Evolutionary conservation across 1,139 yeast genomes (phyloP).

Genomic region (Geotrichum europaeum): DNA sequence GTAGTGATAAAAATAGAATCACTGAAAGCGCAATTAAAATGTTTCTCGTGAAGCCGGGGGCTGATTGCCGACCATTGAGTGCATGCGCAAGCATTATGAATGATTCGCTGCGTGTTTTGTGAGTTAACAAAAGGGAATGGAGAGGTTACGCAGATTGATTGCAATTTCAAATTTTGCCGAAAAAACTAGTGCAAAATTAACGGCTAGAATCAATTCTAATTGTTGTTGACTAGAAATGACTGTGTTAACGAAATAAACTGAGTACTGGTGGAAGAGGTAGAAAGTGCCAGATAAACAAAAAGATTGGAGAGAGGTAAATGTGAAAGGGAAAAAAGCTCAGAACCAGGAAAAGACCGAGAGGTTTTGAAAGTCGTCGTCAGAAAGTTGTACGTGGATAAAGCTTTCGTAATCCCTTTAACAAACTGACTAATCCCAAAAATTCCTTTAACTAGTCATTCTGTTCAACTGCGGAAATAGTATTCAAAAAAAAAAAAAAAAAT

Average conservation of each 20-base stretch:
- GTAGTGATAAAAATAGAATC: conserved; percentile 1
- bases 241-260: neutral
- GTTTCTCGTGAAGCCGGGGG: neutral
- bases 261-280: neutral
- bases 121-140: neutral
- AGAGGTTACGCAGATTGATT: neutral
- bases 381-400: neutral
- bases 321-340: neutral
- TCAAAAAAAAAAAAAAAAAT: neutral
- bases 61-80: neutral
- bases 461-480: neutral
- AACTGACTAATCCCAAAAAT: neutral
- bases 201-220: neutral
- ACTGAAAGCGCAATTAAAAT: neutral
- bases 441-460: neutral
- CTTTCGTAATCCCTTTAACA: neutral
- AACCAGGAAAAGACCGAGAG: neutral
- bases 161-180: neutral
- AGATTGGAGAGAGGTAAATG: neutral
- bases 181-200: neutral
- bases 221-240: neutral
- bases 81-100: conserved; percentile 1
- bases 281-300: neutral
- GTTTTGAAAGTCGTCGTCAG: neutral
- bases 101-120: neutral